These are phyloP conservation scores for Fusarium lyarnte DNA, from an alignment of 2,329 filamentous ascomycete genomes.

Conservation along the genomic window DNA sequence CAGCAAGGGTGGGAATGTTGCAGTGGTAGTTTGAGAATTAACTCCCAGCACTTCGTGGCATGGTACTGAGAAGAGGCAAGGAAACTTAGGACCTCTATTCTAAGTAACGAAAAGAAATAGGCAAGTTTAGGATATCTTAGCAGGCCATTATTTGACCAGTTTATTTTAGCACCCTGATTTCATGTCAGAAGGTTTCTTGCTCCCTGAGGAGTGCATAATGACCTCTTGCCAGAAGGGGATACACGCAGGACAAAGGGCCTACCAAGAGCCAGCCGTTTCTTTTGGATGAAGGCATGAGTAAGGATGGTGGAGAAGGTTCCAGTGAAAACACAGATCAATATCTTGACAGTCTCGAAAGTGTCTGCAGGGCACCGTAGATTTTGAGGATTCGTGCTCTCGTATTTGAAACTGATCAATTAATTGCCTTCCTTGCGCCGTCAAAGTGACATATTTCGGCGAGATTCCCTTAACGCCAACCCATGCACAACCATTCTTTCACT, in stretches of 20 bases:
- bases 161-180: not conserved
- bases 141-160: not conserved
- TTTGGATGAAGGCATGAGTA: not conserved
- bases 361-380: conserved; percentile 13
- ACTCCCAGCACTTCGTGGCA: not conserved
- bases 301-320: not conserved
- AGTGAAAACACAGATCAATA: not conserved
- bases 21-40: not conserved
- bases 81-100: not conserved
- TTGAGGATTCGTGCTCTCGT: conserved; percentile 22
- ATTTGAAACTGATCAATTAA: conserved; percentile 33
- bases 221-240: not conserved
- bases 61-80: not conserved
- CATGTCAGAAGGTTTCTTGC: not conserved
- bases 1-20: not conserved
- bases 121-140: not conserved
- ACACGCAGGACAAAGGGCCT: not conserved
- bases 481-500: conserved; percentile 38
- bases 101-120: not conserved
- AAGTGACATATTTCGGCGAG: conserved; percentile 38
- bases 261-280: not conserved
- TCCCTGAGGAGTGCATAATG: not conserved
- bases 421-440: conserved; percentile 44
- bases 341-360: conserved; percentile 3
- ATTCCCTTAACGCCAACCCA: conserved; percentile 48